Evolutionary conservation across 495 filamentous ascomycete species (phyloP).

Genomic region (Tuber magnatum): DNA sequence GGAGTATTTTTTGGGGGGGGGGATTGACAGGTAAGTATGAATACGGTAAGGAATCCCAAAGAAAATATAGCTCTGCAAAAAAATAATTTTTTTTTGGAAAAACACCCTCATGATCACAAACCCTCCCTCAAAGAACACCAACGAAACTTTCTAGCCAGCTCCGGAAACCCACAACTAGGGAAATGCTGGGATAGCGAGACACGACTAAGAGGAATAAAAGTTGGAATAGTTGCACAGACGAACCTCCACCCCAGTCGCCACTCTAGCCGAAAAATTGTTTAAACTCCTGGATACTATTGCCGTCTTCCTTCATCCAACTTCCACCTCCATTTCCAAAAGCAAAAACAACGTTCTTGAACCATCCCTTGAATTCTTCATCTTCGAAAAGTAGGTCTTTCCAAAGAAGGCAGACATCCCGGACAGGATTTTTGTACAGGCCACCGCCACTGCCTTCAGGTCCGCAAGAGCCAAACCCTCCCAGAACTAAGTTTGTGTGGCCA

Average conservation of each 20-base stretch:
- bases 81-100: background rate
- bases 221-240: background rate
- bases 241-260: background rate
- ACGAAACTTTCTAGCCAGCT: background rate
- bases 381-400: constrained; percentile 62
- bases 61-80: background rate
- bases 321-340: constrained; percentile 49
- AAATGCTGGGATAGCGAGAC: background rate
- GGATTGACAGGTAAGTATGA: background rate
- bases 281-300: constrained; percentile 13
- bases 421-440: constrained; percentile 55
- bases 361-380: constrained; percentile 59
- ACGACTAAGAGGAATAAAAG: background rate
- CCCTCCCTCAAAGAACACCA: background rate
- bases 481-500: constrained; percentile 53
- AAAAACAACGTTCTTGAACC: constrained; percentile 62
- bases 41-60: background rate
- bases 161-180: background rate
- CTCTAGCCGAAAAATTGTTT: constrained; percentile 9
- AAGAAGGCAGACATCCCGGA: constrained; percentile 58
- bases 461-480: constrained; percentile 61
- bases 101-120: background rate
- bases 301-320: constrained; percentile 25
- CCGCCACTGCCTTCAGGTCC: constrained; percentile 49
- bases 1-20: background rate